Conservation (phyloP, 306 rosid genomes). For the Myrica gale region DNA sequence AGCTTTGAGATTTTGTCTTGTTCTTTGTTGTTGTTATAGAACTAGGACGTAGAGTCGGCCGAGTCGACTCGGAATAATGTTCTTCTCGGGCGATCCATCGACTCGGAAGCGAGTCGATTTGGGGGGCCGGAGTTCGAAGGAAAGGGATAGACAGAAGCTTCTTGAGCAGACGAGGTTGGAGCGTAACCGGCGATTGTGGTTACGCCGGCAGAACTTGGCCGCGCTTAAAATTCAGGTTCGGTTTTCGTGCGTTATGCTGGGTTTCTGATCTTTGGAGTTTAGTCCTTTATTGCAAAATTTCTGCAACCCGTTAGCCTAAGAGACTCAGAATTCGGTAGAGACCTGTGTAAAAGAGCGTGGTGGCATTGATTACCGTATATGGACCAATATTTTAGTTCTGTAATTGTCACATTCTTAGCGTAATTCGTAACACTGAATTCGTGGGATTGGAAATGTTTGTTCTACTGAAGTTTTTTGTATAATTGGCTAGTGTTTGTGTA, state of each 20-base stretch:
- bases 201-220: slow-evolving; percentile 65
- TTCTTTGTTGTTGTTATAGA: background rate
- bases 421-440: too few relatives aligned
- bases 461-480: too few relatives aligned
- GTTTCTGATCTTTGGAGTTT: background rate
- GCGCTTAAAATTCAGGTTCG: slow-evolving; percentile 71
- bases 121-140: slow-evolving; percentile 90
- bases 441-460: too few relatives aligned
- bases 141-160: slow-evolving; percentile 82
- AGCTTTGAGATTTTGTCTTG: background rate
- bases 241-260: background rate
- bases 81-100: slow-evolving; percentile 91
- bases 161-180: slow-evolving; percentile 83
- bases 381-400: background rate
- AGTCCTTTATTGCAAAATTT: background rate
- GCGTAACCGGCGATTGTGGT: slow-evolving; percentile 59
- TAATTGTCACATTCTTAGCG: background rate
- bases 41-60: background rate
- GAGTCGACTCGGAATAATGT: slow-evolving; percentile 12
- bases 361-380: background rate
- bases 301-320: background rate
- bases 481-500: too few relatives aligned
- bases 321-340: background rate
- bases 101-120: slow-evolving; percentile 90
- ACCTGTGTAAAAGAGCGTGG: background rate